Evolutionary conservation across 257 asterid species (phyloP).

Genomic region (Primulina eburnea): DNA sequence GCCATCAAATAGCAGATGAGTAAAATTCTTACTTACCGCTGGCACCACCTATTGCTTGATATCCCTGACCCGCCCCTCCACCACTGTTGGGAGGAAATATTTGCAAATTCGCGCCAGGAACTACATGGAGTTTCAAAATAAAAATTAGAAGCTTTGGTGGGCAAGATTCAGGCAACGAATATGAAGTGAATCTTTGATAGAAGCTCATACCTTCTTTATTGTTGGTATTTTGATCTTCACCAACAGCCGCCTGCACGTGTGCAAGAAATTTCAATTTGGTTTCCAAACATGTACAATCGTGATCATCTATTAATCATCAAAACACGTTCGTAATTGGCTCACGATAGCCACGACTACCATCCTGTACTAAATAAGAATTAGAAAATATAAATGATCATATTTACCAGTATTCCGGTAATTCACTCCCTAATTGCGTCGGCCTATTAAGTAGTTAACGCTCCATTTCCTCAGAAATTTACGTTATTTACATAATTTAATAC

Average conservation of each 20-base stretch:
- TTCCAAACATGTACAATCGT: neutral
- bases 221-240: constrained; percentile 52
- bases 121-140: constrained; percentile 33
- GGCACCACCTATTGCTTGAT: constrained; percentile 60
- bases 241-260: constrained; percentile 69
- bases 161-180: constrained; percentile 7
- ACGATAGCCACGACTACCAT: no score
- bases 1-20: neutral
- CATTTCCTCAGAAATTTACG: neutral
- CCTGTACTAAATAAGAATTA: no score
- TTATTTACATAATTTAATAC: no score
- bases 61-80: constrained; percentile 53
- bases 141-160: constrained; percentile 5
- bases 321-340: neutral
- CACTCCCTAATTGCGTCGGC: no score
- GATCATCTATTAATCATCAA: no score
- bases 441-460: neutral
- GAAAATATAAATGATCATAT: no score
- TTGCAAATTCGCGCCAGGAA: constrained; percentile 76
- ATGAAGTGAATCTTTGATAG: constrained; percentile 2
- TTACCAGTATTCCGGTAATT: no score
- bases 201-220: constrained; percentile 48
- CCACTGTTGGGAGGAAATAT: constrained; percentile 71
- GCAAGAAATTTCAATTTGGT: constrained; percentile 5
- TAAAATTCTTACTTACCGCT: constrained; percentile 40